These are phyloP conservation scores for Biscogniauxia sp. DNA, from an alignment of 2,329 filamentous ascomycete species.

Conservation along the genomic window DNA sequence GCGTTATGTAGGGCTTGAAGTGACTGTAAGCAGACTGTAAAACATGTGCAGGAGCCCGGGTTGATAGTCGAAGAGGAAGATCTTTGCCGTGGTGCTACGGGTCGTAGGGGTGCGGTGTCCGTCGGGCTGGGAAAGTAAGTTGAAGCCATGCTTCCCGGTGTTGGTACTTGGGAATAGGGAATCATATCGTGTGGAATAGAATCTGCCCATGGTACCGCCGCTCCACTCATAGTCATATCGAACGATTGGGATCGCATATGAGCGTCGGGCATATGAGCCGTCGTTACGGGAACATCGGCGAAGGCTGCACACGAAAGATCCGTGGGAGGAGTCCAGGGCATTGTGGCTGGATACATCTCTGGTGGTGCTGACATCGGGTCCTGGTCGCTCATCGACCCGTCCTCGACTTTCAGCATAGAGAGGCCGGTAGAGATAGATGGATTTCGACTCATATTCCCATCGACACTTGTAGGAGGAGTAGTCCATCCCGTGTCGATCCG, in stretches of 20 bases:
- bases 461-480: conserved; percentile 36
- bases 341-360: conserved; percentile 36
- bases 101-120: conserved; percentile 35
- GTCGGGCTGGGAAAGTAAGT: conserved; percentile 42
- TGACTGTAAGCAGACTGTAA: conserved; percentile 45
- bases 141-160: conserved; percentile 34
- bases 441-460: conserved; percentile 34
- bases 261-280: conserved; percentile 25
- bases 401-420: conserved; percentile 32
- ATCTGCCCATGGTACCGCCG: conserved; percentile 31
- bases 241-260: conserved; percentile 37
- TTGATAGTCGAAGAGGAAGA: conserved; percentile 26
- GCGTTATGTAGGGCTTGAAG: conserved; percentile 47
- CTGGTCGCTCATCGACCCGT: conserved; percentile 21
- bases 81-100: conserved; percentile 29
- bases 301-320: conserved; percentile 35
- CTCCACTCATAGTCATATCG: conserved; percentile 32
- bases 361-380: conserved; percentile 26
- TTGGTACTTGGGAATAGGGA: conserved; percentile 34
- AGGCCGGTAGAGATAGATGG: conserved; percentile 36
- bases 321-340: conserved; percentile 41
- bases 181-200: conserved; percentile 33
- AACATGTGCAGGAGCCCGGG: conserved; percentile 43
- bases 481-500: conserved; percentile 39
- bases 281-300: conserved; percentile 32